Percentiles rank a stretch among this genome's conserved stretches.
phyloP scores from a whole-genome alignment of 1,284 basidiomycete species.

The Hymenochaete sp. region DNA sequence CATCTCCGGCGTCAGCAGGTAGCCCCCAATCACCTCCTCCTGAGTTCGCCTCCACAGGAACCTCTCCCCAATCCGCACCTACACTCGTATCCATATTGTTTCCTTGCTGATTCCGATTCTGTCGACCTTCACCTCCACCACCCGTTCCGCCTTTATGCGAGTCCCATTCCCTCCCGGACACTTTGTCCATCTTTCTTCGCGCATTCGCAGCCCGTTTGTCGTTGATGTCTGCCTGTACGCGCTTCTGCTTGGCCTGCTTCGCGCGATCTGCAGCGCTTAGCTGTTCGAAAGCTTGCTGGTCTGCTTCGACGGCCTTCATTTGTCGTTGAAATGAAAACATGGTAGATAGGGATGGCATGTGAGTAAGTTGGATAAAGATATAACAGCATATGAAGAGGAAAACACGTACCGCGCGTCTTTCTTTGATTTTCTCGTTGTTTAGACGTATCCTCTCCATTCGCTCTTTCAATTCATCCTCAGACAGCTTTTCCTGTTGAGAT shows the following conservation, averaged over 20 bases:
- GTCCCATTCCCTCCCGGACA: slow-evolving; percentile 73
- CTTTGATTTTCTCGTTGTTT: slow-evolving; percentile 77
- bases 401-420: slow-evolving; percentile 50
- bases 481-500: slow-evolving; percentile 55
- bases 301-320: slow-evolving; percentile 61
- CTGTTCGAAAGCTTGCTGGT: slow-evolving; percentile 67
- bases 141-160: slow-evolving; percentile 50
- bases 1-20: slow-evolving; percentile 26
- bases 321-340: neutral
- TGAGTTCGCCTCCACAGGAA: slow-evolving; percentile 20
- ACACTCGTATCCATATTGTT: neutral
- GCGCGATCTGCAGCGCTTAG: slow-evolving; percentile 51
- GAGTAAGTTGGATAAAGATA: neutral
- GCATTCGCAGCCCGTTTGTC: slow-evolving; percentile 67
- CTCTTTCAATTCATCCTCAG: slow-evolving; percentile 60
- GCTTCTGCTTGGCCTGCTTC: slow-evolving; percentile 46
- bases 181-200: slow-evolving; percentile 68
- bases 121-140: neutral
- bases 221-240: slow-evolving; percentile 58
- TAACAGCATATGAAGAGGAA: slow-evolving; percentile 9
- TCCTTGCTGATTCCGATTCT: too few relatives aligned
- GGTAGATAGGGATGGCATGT: slow-evolving; percentile 3
- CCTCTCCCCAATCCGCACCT: neutral
- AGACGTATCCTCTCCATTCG: slow-evolving; percentile 67
- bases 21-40: slow-evolving; percentile 20